Evolutionary conservation across 1,284 basidiomycete species (phyloP), one percentile per base, ranked within the genome.

Genomic region (Cystobasidiaceae sp.): DNA sequence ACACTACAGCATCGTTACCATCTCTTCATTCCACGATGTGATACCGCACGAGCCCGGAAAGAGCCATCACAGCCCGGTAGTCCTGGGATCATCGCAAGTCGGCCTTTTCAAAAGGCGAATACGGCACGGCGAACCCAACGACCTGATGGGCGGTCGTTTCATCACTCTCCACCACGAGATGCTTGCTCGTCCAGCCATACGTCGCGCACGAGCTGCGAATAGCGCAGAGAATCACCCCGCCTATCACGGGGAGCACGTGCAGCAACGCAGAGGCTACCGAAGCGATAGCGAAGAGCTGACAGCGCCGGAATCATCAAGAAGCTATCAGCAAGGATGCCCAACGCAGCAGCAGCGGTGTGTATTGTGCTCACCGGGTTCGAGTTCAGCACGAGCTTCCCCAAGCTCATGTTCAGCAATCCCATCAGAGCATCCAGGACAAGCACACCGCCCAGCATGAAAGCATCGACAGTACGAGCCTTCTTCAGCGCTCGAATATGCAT

Each of bases 181-280:
- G 49, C 28, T 34, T n/a, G 9, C 15, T 17, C 3, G 15, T 37
- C 59, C 49, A 62, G 5, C 59, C 59, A 30, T 62, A 62, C 3
- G 46, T 46, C n/a, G 46, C 21, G 23, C 6, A 13, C 33, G 45
- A 60, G 19, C 58, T 45, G 9, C 37, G 46, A 30, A 46, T 28
- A 17, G 59, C 48, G 7, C 19, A 30, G 7, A 52, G 13, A n/a
- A 62, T 37, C 25, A 62, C 28, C 21, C 59, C 59, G 19, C 33
- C 49, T 13, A 62, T 32, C n/a, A 62, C 49, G 1, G 59, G 46
- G 15, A 62, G 15, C 8, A 52, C 34, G 19, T 62, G 32, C 23
- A 51, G 28, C 25, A 52, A 8, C 48, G 52, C 30, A 19, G 32
- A 21, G 11, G 34, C 46, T n/a, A 62, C 43, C n/a, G 28, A n/a